phyloP scores from a whole-genome alignment of 108 stramenopile species.

The Nitzschia palea region DNA sequence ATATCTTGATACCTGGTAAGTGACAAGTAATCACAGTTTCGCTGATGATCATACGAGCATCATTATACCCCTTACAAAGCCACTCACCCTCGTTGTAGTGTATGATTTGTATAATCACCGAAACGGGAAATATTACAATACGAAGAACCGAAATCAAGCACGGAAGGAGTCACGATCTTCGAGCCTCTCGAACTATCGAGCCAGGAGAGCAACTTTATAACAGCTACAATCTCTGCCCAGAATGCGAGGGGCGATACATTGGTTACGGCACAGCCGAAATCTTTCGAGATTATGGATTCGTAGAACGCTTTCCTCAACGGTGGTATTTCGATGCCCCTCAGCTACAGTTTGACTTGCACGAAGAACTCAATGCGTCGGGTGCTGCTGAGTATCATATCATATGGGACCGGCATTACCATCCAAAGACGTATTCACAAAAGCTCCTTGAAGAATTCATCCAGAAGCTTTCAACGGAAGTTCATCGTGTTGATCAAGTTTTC shows the following conservation, averaged over 20 bases:
- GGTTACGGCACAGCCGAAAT: constrained; percentile 67
- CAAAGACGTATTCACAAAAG: not conserved
- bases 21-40: too few species aligned
- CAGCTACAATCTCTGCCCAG: constrained; percentile 64
- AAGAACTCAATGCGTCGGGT: not conserved
- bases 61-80: too few species aligned
- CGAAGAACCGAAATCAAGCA: constrained; percentile 10
- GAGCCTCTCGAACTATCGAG: constrained; percentile 39
- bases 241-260: constrained; percentile 35
- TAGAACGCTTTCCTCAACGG: constrained; percentile 75
- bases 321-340: constrained; percentile 53
- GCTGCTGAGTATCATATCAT: not conserved
- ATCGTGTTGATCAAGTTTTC: not conserved
- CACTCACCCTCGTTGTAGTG: too few species aligned
- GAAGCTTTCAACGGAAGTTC: not conserved
- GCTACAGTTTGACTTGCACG: not conserved
- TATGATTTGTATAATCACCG: constrained; percentile 45
- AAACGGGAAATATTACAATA: constrained; percentile 42
- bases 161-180: constrained; percentile 18
- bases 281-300: constrained; percentile 75
- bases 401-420: not conserved
- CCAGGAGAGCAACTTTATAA: constrained; percentile 64
- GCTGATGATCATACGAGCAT: too few species aligned
- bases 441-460: not conserved
- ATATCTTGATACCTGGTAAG: constrained; percentile 59